Evolutionary conservation across 306 rosid genomes (phyloP).

Genomic region (Malus asiatica): DNA sequence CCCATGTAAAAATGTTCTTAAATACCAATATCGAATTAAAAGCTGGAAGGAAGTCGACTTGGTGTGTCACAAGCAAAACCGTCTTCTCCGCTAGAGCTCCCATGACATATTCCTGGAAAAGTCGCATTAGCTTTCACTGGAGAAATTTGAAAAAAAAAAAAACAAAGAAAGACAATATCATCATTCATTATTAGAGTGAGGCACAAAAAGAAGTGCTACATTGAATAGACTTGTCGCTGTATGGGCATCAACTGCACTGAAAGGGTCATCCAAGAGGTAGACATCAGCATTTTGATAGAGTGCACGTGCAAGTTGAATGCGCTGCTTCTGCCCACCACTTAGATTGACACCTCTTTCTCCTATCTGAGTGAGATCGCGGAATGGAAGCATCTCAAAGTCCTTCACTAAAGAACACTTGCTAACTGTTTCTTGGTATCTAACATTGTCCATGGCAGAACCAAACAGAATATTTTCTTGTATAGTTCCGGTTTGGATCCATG

Average conservation of each 20-base stretch:
- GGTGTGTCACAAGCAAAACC: slow-evolving; percentile 51
- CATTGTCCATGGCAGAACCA: slow-evolving; percentile 33
- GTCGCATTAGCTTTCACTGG: neutral
- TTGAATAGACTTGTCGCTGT: slow-evolving; percentile 39
- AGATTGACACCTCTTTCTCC: slow-evolving; percentile 54
- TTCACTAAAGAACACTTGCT: slow-evolving; percentile 33
- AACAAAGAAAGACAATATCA: too few species aligned
- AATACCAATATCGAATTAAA: slow-evolving; percentile 39
- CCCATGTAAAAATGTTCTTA: neutral
- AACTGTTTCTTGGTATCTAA: slow-evolving; percentile 39
- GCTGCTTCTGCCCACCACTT: slow-evolving; percentile 48
- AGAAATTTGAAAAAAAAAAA: too few species aligned
- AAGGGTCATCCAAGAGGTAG: slow-evolving; percentile 54
- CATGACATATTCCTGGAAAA: slow-evolving; percentile 40
- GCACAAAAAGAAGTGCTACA: slow-evolving; percentile 14
- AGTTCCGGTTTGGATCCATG: slow-evolving; percentile 55
- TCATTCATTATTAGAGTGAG: neutral
- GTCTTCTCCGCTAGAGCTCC: slow-evolving; percentile 40
- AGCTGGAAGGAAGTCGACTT: slow-evolving; percentile 50
- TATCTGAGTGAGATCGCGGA: slow-evolving; percentile 45
- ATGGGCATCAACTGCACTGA: slow-evolving; percentile 65
- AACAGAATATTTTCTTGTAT: slow-evolving; percentile 43
- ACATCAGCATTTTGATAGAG: slow-evolving; percentile 46
- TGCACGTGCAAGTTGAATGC: slow-evolving; percentile 45
- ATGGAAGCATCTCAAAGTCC: slow-evolving; percentile 47